These are phyloP conservation scores for Blastocystis sp. DNA, from an alignment of 352 stramenopile species.

Conservation along the genomic window DNA sequence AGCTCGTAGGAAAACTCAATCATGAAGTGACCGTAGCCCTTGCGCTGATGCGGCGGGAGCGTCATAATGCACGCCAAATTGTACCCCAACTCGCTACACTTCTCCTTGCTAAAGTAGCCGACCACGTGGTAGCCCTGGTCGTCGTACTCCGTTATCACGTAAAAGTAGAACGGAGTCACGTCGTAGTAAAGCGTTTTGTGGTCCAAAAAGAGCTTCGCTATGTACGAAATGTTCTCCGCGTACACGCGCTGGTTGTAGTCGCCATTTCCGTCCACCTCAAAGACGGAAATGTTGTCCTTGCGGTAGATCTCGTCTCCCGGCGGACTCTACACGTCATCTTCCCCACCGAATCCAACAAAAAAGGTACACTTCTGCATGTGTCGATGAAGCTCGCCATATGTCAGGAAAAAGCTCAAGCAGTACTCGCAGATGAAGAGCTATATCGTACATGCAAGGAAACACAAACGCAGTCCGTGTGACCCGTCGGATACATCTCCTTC, in stretches of 20 bases:
- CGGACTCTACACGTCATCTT: slow-evolving; percentile 64
- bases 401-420: slow-evolving; percentile 56
- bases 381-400: slow-evolving; percentile 40
- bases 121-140: slow-evolving; percentile 74
- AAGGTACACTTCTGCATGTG: slow-evolving; percentile 58
- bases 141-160: slow-evolving; percentile 75
- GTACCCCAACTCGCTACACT: slow-evolving; percentile 71
- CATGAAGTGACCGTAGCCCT: slow-evolving; percentile 77
- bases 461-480: slow-evolving; percentile 71
- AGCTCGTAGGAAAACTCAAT: slow-evolving; percentile 80
- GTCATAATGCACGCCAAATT: slow-evolving; percentile 82
- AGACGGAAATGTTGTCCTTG: slow-evolving; percentile 65
- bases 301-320: slow-evolving; percentile 70
- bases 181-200: slow-evolving; percentile 83
- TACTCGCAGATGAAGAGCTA: slow-evolving; percentile 62
- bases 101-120: slow-evolving; percentile 82
- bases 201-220: slow-evolving; percentile 81
- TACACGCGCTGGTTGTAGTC: slow-evolving; percentile 66
- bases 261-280: slow-evolving; percentile 72
- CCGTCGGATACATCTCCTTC: slow-evolving; percentile 81
- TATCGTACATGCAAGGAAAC: not conserved
- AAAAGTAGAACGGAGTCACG: slow-evolving; percentile 80
- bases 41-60: slow-evolving; percentile 73
- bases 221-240: slow-evolving; percentile 77
- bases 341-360: slow-evolving; percentile 61